Base-by-base conservation (phyloP, 164 flowering plant genomes). In the Tinospora cordifolia region DNA sequence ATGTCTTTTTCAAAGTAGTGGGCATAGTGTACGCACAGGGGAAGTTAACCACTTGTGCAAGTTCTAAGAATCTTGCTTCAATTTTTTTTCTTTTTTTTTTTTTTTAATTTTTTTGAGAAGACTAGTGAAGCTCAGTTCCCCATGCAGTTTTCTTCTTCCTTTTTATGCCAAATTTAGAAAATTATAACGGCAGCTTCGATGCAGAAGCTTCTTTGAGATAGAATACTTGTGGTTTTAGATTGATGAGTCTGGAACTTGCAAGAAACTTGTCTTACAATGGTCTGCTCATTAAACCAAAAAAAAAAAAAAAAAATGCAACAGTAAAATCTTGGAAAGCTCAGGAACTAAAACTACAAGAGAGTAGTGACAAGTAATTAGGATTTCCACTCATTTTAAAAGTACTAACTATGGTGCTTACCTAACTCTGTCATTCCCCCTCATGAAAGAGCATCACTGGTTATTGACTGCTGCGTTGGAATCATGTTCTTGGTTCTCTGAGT, bases 201-300 rank as follows among this genome's bases (percentile, higher is more conserved):
- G 71, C 57, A 66, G 72, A 74, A 64, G 71, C 75, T 73, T 75
- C 73, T 62, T 67, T 63, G 49, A 51, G 76, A 79, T 78, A 75
- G 69, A 77, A 77, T 75, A 75, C 63, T 77, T 65, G 80, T 60
- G 75, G 76, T 76, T 69, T 66, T 77, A 81, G 80, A 84, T 75
- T 79, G 80, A 73, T 71, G 80, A 79, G 75, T 79, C 82, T 75
- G 70, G 78, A 65, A 70, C 66, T 72, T 77, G 71, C 51, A 66
- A 44, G 65, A 47, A 62, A 69, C 72, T 34, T 66, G 76, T 72
- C 59, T 69, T 58, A 44, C 15, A n/a, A 24, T 54, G 60, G 60
- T 54, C 60, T 54, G 60, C 60, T 24, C 60, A 19, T 54, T 17
- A 19, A 21, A 8, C 1, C 0, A 17, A 54, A 54, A 30, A 4